Evolutionary conservation across 371 early-diverging fungal genomes (phyloP), one percentile per base, ranked within the genome.

Genomic region (Mucor plumbeus): DNA sequence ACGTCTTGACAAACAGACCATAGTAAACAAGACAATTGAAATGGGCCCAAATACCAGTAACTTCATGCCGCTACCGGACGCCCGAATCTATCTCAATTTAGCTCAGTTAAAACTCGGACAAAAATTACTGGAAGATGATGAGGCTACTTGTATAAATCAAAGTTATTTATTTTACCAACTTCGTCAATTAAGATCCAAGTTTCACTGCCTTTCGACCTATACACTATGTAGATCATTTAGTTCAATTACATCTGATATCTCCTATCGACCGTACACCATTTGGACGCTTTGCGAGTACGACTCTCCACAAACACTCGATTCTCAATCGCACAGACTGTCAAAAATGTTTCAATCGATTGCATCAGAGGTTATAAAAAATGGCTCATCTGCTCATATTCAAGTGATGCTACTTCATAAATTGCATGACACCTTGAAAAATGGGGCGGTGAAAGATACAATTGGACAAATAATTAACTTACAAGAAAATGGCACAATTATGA

Each of bases 281-380:
- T 67, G 67, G 67, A 61, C 67, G 31, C 54, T 67, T 53, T 61
- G 55, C 21, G 61, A 67, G 31, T 67, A 67, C 40, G 61, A 66
- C 17, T 59, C 61, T 40, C 31, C 67, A 33, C 67, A 66, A 59
- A 35, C 35, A 65, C 38, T 47, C 1, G 53, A 65, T 50, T 59
- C 59, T 13, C 65, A 65, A 38, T 58, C 59, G 34, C 44, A 50
- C 19, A 38, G 38, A n/a, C 44, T 26, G 26, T 1, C 1, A 38
- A 4, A 38, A 38, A 38, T 38, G 38, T 63, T 63, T 63, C 63
- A 63, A 41, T 53, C 54, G 8, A 63, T 63, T 55, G 55, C 63
- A 3, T 63, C n/a, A 38, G 11, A 36, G 53, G 55, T 63, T 17
- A 9, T 63, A 1, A 63, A 53, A 41, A 63, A 53, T 19, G 41